Conservation (phyloP, 129 eudicot genomes). For the Escallonia herrerae region DNA sequence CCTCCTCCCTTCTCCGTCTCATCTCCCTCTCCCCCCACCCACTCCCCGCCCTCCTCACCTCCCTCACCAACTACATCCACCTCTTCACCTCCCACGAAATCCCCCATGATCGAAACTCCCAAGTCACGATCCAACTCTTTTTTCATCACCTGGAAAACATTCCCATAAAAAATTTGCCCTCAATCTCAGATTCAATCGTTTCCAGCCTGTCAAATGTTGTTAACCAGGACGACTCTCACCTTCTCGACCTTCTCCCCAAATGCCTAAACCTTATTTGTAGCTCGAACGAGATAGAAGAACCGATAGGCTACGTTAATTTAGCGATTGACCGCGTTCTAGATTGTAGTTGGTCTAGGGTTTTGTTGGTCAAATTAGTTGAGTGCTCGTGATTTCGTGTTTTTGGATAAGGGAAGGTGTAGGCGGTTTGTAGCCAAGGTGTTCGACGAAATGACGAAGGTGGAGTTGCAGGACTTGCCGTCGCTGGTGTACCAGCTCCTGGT, state of each 20-base stretch:
- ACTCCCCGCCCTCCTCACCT: constrained; percentile 37
- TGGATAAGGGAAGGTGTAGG: constrained; percentile 44
- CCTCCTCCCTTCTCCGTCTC: constrained; percentile 55
- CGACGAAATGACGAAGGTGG: constrained; percentile 44
- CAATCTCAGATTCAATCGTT: constrained; percentile 30
- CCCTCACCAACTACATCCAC: constrained; percentile 37
- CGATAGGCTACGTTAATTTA: constrained; percentile 11
- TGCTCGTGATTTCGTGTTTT: constrained; percentile 42
- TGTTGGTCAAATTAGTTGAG: constrained; percentile 58
- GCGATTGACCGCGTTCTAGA: constrained; percentile 32
- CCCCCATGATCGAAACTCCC: constrained; percentile 46
- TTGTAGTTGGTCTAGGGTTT: constrained; percentile 45
- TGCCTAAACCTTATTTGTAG: constrained; percentile 36
- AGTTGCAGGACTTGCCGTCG: constrained; percentile 73
- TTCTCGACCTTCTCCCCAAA: constrained; percentile 51
- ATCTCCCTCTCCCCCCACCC: constrained; percentile 19
- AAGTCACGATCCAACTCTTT: constrained; percentile 51
- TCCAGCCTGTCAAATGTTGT: constrained; percentile 17
- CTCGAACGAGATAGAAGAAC: constrained; percentile 33
- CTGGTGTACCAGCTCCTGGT: constrained; percentile 72
- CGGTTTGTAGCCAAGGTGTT: constrained; percentile 60
- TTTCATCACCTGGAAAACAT: constrained; percentile 28
- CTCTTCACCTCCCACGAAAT: constrained; percentile 49
- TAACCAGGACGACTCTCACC: constrained; percentile 55
- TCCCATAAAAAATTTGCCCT: constrained; percentile 18